A percentile compares a stretch with the other conserved stretches of the same genome.
Conservation (phyloP, 2,329 filamentous ascomycete genomes). For the Dactylonectria macrodidyma region DNA sequence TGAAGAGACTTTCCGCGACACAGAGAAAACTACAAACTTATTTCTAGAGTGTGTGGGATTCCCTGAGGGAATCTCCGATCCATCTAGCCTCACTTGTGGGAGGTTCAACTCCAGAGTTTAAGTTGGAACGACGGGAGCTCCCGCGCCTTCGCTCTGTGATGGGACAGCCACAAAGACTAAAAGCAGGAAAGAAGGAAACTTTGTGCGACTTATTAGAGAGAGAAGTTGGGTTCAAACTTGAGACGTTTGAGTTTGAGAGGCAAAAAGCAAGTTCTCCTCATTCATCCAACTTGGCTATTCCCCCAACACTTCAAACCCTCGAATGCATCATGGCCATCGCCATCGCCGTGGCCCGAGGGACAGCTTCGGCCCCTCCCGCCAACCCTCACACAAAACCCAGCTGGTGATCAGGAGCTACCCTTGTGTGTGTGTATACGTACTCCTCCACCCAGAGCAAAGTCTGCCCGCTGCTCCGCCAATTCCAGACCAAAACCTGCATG, state of each 20-base stretch:
- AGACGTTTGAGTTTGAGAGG: background rate
- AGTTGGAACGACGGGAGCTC: slow-evolving; percentile 18
- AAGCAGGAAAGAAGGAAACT: background rate
- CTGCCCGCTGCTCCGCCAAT: background rate
- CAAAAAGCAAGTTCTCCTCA: background rate
- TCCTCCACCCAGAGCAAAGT: background rate
- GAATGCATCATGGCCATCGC: background rate
- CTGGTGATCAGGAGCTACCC: background rate
- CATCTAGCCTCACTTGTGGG: background rate
- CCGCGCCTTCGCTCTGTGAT: slow-evolving; percentile 9
- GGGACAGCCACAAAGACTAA: background rate
- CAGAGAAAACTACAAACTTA: background rate
- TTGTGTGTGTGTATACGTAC: background rate
- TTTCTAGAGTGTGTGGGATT: background rate
- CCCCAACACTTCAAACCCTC: background rate
- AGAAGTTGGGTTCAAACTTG: too few species aligned
- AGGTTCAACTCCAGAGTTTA: background rate
- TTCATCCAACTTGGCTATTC: background rate
- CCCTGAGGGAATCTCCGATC: background rate
- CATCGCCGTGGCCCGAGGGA: background rate
- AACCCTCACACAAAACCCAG: background rate
- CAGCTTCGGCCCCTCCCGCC: background rate
- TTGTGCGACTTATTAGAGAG: too few species aligned
- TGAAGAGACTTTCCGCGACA: background rate
- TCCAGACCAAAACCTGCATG: slow-evolving; percentile 5